These are phyloP conservation scores for Hyphodiscus hymeniophilus DNA, from an alignment of 495 filamentous ascomycete genomes.

Conservation along the genomic window DNA sequence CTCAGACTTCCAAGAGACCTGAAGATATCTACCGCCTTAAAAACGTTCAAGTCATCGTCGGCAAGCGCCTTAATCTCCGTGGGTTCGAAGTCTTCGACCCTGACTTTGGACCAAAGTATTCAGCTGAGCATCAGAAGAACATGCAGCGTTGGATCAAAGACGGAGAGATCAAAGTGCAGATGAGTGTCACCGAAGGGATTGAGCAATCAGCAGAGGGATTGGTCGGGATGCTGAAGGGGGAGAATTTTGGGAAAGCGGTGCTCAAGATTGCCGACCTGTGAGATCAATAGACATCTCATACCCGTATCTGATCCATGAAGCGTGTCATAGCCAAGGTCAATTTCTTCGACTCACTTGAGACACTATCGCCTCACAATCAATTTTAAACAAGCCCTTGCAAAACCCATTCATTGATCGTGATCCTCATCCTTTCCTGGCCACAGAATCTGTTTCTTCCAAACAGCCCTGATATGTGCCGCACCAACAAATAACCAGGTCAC, in stretches of 20 bases:
- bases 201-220: slow-evolving; percentile 73
- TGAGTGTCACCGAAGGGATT: slow-evolving; percentile 68
- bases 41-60: slow-evolving; percentile 46
- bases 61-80: slow-evolving; percentile 41
- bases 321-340: too few species aligned
- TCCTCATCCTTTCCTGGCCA: slow-evolving; percentile 58
- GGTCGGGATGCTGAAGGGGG: slow-evolving; percentile 70
- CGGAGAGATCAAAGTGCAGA: slow-evolving; percentile 64
- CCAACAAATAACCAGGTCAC: slow-evolving; percentile 50
- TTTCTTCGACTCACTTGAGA: too few species aligned
- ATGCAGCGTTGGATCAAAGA: slow-evolving; percentile 78
- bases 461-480: slow-evolving; percentile 42
- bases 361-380: too few species aligned
- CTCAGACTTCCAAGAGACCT: slow-evolving; percentile 61
- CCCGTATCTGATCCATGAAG: too few species aligned
- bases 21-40: slow-evolving; percentile 56
- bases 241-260: slow-evolving; percentile 89
- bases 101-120: slow-evolving; percentile 62
- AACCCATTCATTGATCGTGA: slow-evolving; percentile 4
- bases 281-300: too few species aligned
- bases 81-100: slow-evolving; percentile 68
- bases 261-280: slow-evolving; percentile 48
- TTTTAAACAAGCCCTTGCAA: slow-evolving; percentile 16
- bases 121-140: slow-evolving; percentile 71
- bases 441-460: slow-evolving; percentile 45